Percentiles rank a stretch among this genome's conserved stretches.
phyloP scores from a whole-genome alignment of 2,329 filamentous ascomycete species.

The Allantophomopsis lycopodina region DNA sequence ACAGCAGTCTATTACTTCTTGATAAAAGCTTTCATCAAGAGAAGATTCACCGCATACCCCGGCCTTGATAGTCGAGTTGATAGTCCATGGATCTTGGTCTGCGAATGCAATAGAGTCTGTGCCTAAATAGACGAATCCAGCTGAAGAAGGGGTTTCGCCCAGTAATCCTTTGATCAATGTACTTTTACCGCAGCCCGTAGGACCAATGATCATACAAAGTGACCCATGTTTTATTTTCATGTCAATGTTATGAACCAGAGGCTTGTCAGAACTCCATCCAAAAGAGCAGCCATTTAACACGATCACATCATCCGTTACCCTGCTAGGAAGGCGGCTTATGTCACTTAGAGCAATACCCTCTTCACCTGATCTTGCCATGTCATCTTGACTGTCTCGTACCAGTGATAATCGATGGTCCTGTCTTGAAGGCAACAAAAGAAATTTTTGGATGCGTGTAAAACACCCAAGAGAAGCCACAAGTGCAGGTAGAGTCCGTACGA shows the following conservation, averaged over 20 bases:
- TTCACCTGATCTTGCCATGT: no score
- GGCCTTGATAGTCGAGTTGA: slow-evolving; percentile 4
- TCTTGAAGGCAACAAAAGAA: no score
- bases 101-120: slow-evolving; percentile 8
- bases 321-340: no score
- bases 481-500: no score
- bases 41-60: slow-evolving; percentile 3
- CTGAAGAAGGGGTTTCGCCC: slow-evolving; percentile 5
- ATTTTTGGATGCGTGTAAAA: no score
- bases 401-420: no score
- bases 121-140: slow-evolving; percentile 6
- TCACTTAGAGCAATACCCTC: no score
- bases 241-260: slow-evolving; percentile 1
- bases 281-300: slow-evolving; percentile 1
- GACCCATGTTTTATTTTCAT: neutral
- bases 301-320: neutral
- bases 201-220: slow-evolving; percentile 8
- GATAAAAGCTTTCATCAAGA: slow-evolving; percentile 5
- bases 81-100: slow-evolving; percentile 10
- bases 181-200: slow-evolving; percentile 15
- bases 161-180: slow-evolving; percentile 10
- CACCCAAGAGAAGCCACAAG: no score
- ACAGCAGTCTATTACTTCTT: slow-evolving; percentile 7
- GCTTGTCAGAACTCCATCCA: slow-evolving; percentile 1
- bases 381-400: no score